A percentile compares a stretch with the other conserved stretches of the same genome.
phyloP scores from a whole-genome alignment of 2,329 filamentous ascomycete genomes.

The Botrytis deweyae region DNA sequence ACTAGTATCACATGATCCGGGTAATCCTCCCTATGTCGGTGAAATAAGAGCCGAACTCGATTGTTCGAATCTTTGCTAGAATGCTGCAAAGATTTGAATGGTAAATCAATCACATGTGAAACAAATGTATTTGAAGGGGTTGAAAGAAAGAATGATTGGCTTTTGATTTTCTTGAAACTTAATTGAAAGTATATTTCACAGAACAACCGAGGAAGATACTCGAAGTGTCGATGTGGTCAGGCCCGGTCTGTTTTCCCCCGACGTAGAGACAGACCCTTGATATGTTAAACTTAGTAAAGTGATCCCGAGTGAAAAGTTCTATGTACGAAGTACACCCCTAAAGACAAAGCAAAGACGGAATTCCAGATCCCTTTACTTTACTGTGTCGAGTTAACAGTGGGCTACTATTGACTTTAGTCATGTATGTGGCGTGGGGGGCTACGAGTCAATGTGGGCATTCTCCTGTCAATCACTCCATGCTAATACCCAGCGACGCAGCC shows the following conservation, averaged over 20 bases:
- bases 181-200: neutral
- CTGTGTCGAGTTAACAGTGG: neutral
- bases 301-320: neutral
- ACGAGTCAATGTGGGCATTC: neutral
- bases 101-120: neutral
- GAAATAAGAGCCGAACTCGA: neutral
- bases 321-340: too few species aligned
- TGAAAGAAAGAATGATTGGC: neutral
- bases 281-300: neutral
- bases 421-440: neutral
- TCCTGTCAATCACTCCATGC: neutral
- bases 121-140: neutral
- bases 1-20: neutral
- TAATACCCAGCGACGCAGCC: neutral
- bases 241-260: neutral
- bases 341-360: neutral
- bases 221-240: too few species aligned
- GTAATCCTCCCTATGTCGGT: neutral
- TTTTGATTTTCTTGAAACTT: neutral
- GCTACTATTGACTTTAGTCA: neutral
- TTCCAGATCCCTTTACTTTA: neutral
- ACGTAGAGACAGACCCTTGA: neutral
- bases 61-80: neutral
- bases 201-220: neutral
- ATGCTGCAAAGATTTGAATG: neutral